Evolutionary conservation across 345 rosid species (phyloP), one percentile per base, ranked within the genome.

Genomic region (Iberis pinnata): DNA sequence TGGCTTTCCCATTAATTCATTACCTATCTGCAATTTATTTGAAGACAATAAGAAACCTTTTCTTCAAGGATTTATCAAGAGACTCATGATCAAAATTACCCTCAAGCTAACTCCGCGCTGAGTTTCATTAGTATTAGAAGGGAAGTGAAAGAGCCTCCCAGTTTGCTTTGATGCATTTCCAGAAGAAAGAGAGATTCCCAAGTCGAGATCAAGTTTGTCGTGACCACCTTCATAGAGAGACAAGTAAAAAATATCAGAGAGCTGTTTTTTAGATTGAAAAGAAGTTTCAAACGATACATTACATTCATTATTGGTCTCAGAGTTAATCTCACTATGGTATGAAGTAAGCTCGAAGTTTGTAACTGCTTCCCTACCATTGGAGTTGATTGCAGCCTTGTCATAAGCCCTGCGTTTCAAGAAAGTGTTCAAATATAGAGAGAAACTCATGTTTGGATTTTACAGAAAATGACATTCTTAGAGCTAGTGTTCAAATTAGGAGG

Each of bases 361-460:
- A 39, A 93, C 83, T 0, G 99, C 96, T 64, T 93, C 99, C 65
- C 76, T 79, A n/a, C 96, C 97, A 60, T 76, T 79, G 53, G 80
- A 83, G 32, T 80, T 85, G 12, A 92, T 73, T 44, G 95, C 94
- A 65, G 99, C 97, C 76, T 77, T 88, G 66, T 92, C 98, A 64
- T 89, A 89, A 53, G 89, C 97, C 74, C 97, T 89, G 47, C 25
- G 26, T 40, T 59, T 72, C 9, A 48, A 29, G 0, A 10, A 7
- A 43, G n/a, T n/a, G n/a, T n/a, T n/a, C n/a, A n/a, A n/a, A n/a
- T n/a, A 17, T 25, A 44, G 3, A 11, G 18, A 42, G 11, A 22
- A 37, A 3, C 39, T 38, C 14, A 16, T 27, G 45, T 7, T 29
- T 9, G 3, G 36, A 29, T 18, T 33, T 13, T 22, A 22, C 25